phyloP scores from a whole-genome alignment of 2,329 filamentous ascomycete genomes.

The Clonostachys rosea region DNA sequence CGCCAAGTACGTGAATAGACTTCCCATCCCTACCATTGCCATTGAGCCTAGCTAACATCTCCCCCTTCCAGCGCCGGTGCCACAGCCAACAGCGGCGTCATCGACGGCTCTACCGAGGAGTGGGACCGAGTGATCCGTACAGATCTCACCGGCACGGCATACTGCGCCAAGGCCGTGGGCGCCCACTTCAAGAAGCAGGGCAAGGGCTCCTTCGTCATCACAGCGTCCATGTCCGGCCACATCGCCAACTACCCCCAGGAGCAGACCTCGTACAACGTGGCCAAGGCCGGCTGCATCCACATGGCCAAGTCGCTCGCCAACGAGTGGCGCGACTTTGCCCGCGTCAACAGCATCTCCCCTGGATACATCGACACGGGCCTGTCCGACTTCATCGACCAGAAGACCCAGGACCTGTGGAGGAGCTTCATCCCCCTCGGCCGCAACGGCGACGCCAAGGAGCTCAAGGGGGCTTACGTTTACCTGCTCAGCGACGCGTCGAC shows the following conservation, averaged over 20 bases:
- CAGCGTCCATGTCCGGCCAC: constrained; percentile 60
- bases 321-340: constrained; percentile 59
- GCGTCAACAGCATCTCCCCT: constrained; percentile 56
- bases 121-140: constrained; percentile 53
- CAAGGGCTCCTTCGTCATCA: constrained; percentile 58
- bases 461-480: constrained; percentile 69
- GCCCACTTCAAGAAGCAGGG: constrained; percentile 55
- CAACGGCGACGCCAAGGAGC: constrained; percentile 58
- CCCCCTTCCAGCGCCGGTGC: constrained; percentile 45
- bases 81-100: constrained; percentile 60
- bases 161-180: constrained; percentile 56
- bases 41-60: constrained; percentile 4
- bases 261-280: constrained; percentile 57
- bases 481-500: constrained; percentile 66
- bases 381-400: constrained; percentile 50
- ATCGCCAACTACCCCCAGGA: constrained; percentile 63
- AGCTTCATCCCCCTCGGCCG: constrained; percentile 66
- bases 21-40: not conserved
- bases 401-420: constrained; percentile 64
- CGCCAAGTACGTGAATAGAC: constrained; percentile 40
- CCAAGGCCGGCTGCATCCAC: constrained; percentile 44
- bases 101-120: constrained; percentile 61
- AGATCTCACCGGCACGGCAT: constrained; percentile 62
- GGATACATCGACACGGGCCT: constrained; percentile 62
- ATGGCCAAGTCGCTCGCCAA: constrained; percentile 39